These are phyloP conservation scores for Mycena metata DNA, from an alignment of 768 basidiomycete species.

Conservation along the genomic window DNA sequence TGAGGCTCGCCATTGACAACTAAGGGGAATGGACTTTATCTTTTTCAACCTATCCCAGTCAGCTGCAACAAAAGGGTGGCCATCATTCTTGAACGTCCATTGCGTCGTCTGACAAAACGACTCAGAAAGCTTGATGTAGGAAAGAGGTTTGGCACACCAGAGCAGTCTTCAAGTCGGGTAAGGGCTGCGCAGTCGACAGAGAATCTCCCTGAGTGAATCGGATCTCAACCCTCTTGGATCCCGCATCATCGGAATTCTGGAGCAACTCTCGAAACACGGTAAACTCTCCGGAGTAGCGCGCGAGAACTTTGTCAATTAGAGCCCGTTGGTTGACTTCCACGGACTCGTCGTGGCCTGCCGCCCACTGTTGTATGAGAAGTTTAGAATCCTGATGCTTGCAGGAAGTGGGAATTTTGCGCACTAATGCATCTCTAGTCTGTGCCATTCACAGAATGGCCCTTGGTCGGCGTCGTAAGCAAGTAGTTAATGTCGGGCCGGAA, in stretches of 20 bases:
- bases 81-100: constrained; percentile 93
- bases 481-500: not conserved
- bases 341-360: constrained; percentile 77
- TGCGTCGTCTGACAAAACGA: constrained; percentile 69
- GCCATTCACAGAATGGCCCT: constrained; percentile 26
- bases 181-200: constrained; percentile 31
- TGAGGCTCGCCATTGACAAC: not conserved
- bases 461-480: not conserved
- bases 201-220: constrained; percentile 61
- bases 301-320: constrained; percentile 97
- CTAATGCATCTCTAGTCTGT: constrained; percentile 47
- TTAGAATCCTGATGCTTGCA: constrained; percentile 9
- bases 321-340: constrained; percentile 96
- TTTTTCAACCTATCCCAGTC: constrained; percentile 94
- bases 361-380: constrained; percentile 56
- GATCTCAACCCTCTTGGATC: constrained; percentile 81
- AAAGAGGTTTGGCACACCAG: constrained; percentile 50
- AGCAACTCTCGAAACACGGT: constrained; percentile 88
- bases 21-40: constrained; percentile 67
- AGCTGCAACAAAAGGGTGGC: constrained; percentile 82
- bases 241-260: constrained; percentile 96
- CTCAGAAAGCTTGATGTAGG: not conserved
- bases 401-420: constrained; percentile 20
- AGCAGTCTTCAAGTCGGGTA: constrained; percentile 78
- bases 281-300: constrained; percentile 95